Evolutionary conservation across 331 rosid species (phyloP), one percentile per base, ranked within the genome.

Genomic region (Saraca asoca): DNA sequence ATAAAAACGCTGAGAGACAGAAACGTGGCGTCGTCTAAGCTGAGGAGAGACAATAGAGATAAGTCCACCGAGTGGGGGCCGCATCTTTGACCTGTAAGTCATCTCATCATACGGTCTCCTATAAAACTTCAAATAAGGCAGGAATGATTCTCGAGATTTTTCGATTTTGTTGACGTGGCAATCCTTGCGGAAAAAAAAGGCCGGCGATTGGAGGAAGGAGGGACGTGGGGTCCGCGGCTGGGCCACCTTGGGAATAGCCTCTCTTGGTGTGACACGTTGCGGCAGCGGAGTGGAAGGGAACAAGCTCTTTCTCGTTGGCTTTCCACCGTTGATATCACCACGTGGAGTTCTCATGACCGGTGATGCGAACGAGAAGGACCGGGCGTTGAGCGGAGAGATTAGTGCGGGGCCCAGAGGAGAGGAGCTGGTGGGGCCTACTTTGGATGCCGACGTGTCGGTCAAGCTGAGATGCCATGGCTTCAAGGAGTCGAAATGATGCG

Each of bases 401-500:
- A 86, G 83, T 0, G 99, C 88, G 16, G 87, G 90, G 33, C 96
- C 92, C 77, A 79, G 54, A 0, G 72, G 70, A 0, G 87, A 83
- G 0, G 78, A 87, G 2, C 69, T 76, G 0, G 94, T 80, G 70
- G 97, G 96, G 5, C 96, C 97, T 31, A 91, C 96, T 50, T 86
- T 95, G 14, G 96, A 88, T 0, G 84, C 76, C 44, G 99, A 86
- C 62, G 91, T 85, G 97, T 95, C 96, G 0, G 87, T 29, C 0
- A 90, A 66, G 76, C 96, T 90, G n/a, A 95, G 95, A 78, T 95
- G 88, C 99, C 99, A 95, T 0, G 99, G 99, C 57, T 95, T 95
- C 35, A 95, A 87, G 2, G 99, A 83, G 85, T 95, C 97, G 20
- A 88, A 75, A 66, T 88, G 92, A 34, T 83, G 95, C 5, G 97